These are phyloP conservation scores for Wickerhamiella occidentalis DNA, from an alignment of 805 yeast species.

Conservation along the genomic window DNA sequence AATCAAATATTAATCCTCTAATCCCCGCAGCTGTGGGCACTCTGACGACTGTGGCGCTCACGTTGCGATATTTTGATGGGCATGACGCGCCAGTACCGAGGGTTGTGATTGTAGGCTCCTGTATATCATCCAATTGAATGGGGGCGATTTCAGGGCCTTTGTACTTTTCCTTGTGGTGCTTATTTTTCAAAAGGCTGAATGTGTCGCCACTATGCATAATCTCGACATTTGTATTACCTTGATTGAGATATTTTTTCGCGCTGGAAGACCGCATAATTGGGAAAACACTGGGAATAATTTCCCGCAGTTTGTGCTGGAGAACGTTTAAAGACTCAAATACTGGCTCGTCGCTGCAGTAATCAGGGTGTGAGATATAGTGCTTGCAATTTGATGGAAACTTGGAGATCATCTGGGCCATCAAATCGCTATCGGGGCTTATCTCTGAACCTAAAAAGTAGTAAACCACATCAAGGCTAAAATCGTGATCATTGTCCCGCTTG, in stretches of 20 bases:
- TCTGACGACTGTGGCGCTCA: slow-evolving; percentile 64
- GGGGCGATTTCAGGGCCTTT: neutral
- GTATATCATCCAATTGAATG: neutral
- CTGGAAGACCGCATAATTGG: slow-evolving; percentile 6
- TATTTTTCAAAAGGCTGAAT: neutral
- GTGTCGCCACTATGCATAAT: slow-evolving; percentile 6
- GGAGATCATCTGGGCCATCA: slow-evolving; percentile 11
- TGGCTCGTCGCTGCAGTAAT: slow-evolving; percentile 48
- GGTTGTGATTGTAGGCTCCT: slow-evolving; percentile 45
- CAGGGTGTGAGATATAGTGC: slow-evolving; percentile 66
- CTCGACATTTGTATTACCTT: neutral
- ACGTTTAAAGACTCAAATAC: slow-evolving; percentile 44
- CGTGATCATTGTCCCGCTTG: slow-evolving; percentile 18
- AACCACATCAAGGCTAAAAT: slow-evolving; percentile 36
- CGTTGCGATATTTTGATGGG: slow-evolving; percentile 78
- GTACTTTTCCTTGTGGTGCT: neutral
- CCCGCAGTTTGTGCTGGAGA: slow-evolving; percentile 21
- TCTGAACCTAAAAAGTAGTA: slow-evolving; percentile 68
- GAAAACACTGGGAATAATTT: slow-evolving; percentile 25
- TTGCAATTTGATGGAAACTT: slow-evolving; percentile 37
- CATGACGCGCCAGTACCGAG: slow-evolving; percentile 90
- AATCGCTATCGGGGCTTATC: slow-evolving; percentile 32
- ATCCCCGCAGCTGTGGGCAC: slow-evolving; percentile 36
- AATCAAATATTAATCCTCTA: slow-evolving; percentile 56
- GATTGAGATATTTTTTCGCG: neutral